A percentile compares a stretch with the other conserved stretches of the same genome.
These are phyloP conservation scores for Keithomyces neogunnii DNA, from an alignment of 2,329 filamentous ascomycete species.

Conservation along the genomic window DNA sequence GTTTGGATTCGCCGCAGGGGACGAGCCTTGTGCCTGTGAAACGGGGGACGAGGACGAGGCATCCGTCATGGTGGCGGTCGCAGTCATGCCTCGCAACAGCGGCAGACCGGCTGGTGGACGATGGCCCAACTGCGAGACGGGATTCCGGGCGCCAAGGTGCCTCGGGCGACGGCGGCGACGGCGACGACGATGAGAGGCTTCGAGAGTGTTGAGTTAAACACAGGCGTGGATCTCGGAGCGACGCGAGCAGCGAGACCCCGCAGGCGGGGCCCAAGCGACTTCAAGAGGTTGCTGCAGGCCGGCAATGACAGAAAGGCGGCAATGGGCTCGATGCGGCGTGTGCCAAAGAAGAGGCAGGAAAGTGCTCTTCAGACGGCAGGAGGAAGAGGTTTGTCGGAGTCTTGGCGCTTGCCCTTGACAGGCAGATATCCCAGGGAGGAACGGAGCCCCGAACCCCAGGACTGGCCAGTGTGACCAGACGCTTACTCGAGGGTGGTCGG, in stretches of 20 bases:
- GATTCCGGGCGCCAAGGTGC: neutral
- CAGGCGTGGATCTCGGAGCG: neutral
- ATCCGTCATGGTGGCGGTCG: slow-evolving; percentile 47
- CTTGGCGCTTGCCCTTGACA: too few species aligned
- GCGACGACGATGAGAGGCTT: neutral
- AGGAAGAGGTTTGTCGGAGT: neutral
- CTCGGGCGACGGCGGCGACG: neutral
- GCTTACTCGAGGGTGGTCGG: too few species aligned
- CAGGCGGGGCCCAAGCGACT: slow-evolving; percentile 6
- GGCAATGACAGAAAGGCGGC: neutral
- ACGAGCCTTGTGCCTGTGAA: slow-evolving; percentile 41
- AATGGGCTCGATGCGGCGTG: neutral
- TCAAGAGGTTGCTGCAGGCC: neutral
- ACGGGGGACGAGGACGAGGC: slow-evolving; percentile 41
- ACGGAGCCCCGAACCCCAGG: too few species aligned
- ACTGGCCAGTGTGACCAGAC: too few species aligned
- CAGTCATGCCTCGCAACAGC: slow-evolving; percentile 21
- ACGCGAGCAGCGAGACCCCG: slow-evolving; percentile 6
- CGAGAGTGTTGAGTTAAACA: neutral
- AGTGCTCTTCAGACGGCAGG: neutral
- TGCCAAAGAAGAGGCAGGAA: neutral
- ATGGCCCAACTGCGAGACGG: neutral
- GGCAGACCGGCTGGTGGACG: neutral
- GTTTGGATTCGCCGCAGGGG: slow-evolving; percentile 39
- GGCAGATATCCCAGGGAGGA: too few species aligned